Percentiles rank a stretch among this genome's conserved stretches.
Evolutionary conservation across 1,284 basidiomycete genomes (phyloP).

Genomic region (Leccinum subrobustum): DNA sequence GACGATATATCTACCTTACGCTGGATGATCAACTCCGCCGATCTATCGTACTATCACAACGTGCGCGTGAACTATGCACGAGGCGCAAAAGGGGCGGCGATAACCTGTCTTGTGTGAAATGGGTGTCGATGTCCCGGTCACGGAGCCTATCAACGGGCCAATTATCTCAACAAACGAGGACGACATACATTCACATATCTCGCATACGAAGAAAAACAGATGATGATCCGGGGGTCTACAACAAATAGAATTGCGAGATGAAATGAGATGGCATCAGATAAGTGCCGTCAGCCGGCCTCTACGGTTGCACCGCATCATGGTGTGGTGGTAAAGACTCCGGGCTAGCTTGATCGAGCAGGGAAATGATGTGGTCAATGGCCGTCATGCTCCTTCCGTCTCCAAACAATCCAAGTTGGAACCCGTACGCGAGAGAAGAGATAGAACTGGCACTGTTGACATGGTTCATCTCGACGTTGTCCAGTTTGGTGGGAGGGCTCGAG

Average conservation of each 20-base stretch:
- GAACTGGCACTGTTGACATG: slow-evolving; percentile 22
- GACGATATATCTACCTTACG: not conserved
- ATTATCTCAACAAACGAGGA: not conserved
- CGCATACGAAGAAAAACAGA: not conserved
- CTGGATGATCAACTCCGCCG: not conserved
- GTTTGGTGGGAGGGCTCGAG: slow-evolving; percentile 23
- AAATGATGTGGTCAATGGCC: slow-evolving; percentile 27
- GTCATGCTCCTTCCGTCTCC: slow-evolving; percentile 26
- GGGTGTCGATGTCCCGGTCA: not conserved
- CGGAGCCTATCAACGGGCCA: not conserved
- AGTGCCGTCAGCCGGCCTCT: slow-evolving; percentile 10
- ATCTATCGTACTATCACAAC: not conserved
- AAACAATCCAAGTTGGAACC: slow-evolving; percentile 27
- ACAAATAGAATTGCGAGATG: not conserved
- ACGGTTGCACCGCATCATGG: not conserved
- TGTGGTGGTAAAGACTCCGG: slow-evolving; percentile 8
- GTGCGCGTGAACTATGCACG: not conserved
- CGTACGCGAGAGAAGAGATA: slow-evolving; percentile 32
- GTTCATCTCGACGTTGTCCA: slow-evolving; percentile 11
- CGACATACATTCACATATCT: not conserved
- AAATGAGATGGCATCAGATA: not conserved
- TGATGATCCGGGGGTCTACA: not conserved
- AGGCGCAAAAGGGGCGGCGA: not conserved
- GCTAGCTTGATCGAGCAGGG: slow-evolving; percentile 30
- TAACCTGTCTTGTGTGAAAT: not conserved